A percentile compares a stretch with the other conserved stretches of the same genome.
Conservation (phyloP, 306 rosid species). For the Mimosa bimucronata region DNA sequence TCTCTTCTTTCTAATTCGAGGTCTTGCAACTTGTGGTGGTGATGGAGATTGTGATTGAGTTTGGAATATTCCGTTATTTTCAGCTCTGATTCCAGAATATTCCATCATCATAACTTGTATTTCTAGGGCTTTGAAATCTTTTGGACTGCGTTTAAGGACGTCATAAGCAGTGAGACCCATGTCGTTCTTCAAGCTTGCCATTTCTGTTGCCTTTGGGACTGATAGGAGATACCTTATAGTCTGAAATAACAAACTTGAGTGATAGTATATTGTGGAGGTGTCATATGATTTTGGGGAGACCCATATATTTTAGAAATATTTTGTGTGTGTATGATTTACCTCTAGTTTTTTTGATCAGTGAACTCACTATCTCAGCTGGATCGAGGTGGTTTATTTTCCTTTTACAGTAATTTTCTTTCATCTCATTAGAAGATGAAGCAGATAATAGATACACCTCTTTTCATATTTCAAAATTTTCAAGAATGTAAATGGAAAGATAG, state of each 20-base stretch:
- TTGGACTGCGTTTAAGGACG: background rate
- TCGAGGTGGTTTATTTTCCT: background rate
- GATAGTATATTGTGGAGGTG: background rate
- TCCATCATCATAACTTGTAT: background rate
- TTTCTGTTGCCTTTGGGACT: background rate
- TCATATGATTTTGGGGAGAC: background rate
- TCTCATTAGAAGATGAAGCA: background rate
- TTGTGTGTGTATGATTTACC: background rate
- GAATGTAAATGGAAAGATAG: background rate
- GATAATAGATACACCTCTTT: background rate
- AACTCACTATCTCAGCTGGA: background rate
- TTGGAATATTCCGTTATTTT: background rate
- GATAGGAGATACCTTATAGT: constrained; percentile 12
- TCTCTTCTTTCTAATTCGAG: background rate
- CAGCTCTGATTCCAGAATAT: background rate
- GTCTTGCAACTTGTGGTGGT: background rate
- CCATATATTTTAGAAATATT: too few species aligned
- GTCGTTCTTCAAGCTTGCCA: background rate
- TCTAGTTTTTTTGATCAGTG: background rate
- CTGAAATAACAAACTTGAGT: background rate
- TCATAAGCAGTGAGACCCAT: constrained; percentile 7
- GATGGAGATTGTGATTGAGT: background rate
- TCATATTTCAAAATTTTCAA: background rate
- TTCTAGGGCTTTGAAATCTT: constrained; percentile 15
- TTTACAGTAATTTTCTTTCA: background rate